Conservation (phyloP, 2,329 filamentous ascomycete genomes). For the Camptophora hylomeconis region DNA sequence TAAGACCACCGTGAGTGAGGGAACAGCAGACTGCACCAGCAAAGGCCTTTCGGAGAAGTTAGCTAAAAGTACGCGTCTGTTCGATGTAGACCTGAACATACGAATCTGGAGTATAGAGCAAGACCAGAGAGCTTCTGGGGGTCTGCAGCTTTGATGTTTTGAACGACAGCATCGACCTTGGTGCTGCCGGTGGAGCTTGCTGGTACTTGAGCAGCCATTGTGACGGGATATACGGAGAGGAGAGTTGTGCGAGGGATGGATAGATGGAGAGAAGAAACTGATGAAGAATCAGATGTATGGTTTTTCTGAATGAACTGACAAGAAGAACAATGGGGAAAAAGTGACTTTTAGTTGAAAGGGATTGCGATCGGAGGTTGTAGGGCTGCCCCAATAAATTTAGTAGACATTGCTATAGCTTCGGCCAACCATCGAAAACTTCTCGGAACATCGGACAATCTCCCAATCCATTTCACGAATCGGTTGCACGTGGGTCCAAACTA, state of each 20-base stretch:
- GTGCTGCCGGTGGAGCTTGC: constrained; percentile 36
- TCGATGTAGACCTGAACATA: constrained; percentile 5
- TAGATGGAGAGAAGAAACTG: constrained; percentile 9
- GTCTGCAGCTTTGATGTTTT: constrained; percentile 30
- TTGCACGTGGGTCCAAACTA: too few species aligned
- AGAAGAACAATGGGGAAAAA: too few species aligned
- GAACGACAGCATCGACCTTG: constrained; percentile 41
- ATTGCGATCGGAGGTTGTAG: too few species aligned
- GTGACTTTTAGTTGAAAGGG: too few species aligned
- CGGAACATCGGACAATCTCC: too few species aligned
- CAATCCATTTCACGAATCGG: too few species aligned
- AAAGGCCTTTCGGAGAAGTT: constrained; percentile 48
- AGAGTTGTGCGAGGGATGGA: not conserved
- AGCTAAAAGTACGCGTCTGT: not conserved
- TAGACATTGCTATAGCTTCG: too few species aligned
- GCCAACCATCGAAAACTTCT: too few species aligned
- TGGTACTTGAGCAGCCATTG: constrained; percentile 31
- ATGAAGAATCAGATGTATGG: too few species aligned
- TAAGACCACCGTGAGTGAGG: constrained; percentile 91
- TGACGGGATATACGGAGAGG: constrained; percentile 14
- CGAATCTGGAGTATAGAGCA: constrained; percentile 58
- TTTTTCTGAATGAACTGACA: too few species aligned
- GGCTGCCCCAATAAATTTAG: too few species aligned
- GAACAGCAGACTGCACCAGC: constrained; percentile 97
- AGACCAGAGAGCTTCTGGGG: constrained; percentile 48